Conservation (phyloP, 208 protist species). For the Leishmania lainsoni region DNA sequence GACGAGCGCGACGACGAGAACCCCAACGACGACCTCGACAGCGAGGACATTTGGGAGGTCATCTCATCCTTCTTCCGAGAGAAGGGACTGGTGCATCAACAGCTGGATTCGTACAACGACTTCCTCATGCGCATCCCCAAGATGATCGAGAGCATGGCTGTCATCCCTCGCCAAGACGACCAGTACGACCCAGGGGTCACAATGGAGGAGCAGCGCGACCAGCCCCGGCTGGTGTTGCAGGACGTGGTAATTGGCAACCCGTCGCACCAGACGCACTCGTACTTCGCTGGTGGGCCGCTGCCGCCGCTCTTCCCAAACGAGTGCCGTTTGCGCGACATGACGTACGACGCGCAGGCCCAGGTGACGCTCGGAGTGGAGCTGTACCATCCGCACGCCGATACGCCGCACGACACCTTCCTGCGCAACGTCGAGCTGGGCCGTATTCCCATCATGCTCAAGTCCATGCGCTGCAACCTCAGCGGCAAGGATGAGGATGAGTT, state of each 20-base stretch:
- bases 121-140: conserved; percentile 93
- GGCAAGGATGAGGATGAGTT: conserved; percentile 94
- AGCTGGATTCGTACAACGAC: conserved; percentile 99
- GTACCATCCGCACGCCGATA: conserved; percentile 52
- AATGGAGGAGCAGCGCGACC: conserved; percentile 57
- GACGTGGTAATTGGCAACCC: conserved; percentile 86
- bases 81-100: conserved; percentile 98
- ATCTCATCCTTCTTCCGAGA: conserved; percentile 98
- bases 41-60: conserved; percentile 97
- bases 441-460: conserved; percentile 99
- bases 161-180: conserved; percentile 77
- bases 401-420: conserved; percentile 38
- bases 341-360: conserved; percentile 82
- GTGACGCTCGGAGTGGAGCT: conserved; percentile 62
- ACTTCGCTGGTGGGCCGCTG: conserved; percentile 53
- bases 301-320: conserved; percentile 94
- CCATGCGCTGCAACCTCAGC: conserved; percentile 95
- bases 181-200: conserved; percentile 74
- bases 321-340: conserved; percentile 97
- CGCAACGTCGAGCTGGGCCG: conserved; percentile 95
- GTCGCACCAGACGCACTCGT: conserved; percentile 58
- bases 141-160: conserved; percentile 76
- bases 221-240: conserved; percentile 75
- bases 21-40: conserved; percentile 70
- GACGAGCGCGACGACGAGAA: conserved; percentile 33